phyloP scores from a whole-genome alignment of 2,329 filamentous ascomycete species.

The Catunica adiposa region DNA sequence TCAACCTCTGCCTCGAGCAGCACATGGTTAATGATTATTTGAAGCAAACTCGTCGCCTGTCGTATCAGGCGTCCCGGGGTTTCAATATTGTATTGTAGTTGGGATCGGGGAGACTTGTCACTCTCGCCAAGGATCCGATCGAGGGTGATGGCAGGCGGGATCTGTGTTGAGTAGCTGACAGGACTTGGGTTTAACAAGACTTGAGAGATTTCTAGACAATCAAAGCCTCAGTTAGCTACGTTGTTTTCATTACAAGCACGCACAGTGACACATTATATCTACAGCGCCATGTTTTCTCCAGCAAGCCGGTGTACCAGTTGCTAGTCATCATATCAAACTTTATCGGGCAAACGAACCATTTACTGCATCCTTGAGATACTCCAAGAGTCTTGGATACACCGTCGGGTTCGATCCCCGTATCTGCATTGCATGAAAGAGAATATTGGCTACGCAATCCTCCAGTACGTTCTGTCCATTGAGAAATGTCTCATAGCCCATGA shows the following conservation, averaged over 20 bases:
- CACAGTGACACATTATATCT: too few relatives aligned
- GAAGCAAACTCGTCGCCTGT: conserved; percentile 29
- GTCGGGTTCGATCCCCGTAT: conserved; percentile 9
- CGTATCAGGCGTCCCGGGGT: conserved; percentile 28
- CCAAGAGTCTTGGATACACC: conserved; percentile 11
- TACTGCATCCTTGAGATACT: conserved; percentile 14
- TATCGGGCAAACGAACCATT: conserved; percentile 7
- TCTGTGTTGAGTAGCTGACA: conserved; percentile 16
- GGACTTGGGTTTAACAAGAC: conserved; percentile 11
- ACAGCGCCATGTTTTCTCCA: too few relatives aligned
- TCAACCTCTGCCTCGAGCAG: conserved; percentile 21
- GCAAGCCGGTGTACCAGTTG: too few relatives aligned
- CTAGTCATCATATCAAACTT: background rate
- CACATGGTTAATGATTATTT: conserved; percentile 27
- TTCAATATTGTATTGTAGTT: conserved; percentile 26
- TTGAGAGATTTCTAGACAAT: conserved; percentile 10
- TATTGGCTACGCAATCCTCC: conserved; percentile 13
- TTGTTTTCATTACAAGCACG: background rate
- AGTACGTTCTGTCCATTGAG: conserved; percentile 6
- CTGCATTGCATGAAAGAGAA: conserved; percentile 13
- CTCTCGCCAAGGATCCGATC: conserved; percentile 19
- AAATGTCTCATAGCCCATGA: conserved; percentile 37
- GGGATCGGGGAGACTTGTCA: conserved; percentile 17
- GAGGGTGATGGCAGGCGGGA: conserved; percentile 27
- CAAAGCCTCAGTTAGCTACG: conserved; percentile 1